Evolutionary conservation across 1,284 basidiomycete species (phyloP), one percentile per base, ranked within the genome.

Genomic region (Sporisorium exsertum): DNA sequence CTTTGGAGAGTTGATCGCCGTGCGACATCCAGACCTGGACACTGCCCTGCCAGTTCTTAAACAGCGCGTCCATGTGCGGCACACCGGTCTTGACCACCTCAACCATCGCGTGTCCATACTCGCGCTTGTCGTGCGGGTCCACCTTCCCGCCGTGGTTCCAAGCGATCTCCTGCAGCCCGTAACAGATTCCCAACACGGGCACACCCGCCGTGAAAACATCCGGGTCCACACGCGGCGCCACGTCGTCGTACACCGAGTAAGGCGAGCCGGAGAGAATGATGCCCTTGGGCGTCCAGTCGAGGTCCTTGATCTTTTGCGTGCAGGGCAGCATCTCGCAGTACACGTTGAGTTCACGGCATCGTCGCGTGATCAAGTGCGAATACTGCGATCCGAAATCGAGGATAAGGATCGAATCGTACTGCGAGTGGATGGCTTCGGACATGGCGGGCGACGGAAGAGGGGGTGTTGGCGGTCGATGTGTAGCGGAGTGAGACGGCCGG

Each of bases 11-110:
- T 82, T 97, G 94, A 87, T 99, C 97, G 22, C 96, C 96, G 86
- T 99, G 97, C 37, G 95, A 97, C 97, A 99, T 99, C 97, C 97
- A 99, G 42, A 98, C 96, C 92, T 96, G 64, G 18, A 80, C 91
- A 77, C 93, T 91, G 27, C 91, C 89, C 13, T 93, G 92, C 24
- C 98, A 88, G 16, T 91, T 92, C 69, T 93, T 90, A 80, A 99
- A 97, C 62, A 99, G 88, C 6, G 91, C 90, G 84, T 97, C 84
- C 79, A 89, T 82, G 60, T 84, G 81, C 8, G 86, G 88, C 22
- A 88, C 87, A 24, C 90, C 91, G 52, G 91, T 89, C 85, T 92
- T 91, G 71, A 89, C 89, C 52, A 97, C 89, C 72, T 92, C 88
- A 59, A 99, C 88, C 78, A 91, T 89, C 15, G 96, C 95, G 82